Evolutionary conservation across 768 basidiomycete genomes (phyloP).

Genomic region (Pleurotus platypus): DNA sequence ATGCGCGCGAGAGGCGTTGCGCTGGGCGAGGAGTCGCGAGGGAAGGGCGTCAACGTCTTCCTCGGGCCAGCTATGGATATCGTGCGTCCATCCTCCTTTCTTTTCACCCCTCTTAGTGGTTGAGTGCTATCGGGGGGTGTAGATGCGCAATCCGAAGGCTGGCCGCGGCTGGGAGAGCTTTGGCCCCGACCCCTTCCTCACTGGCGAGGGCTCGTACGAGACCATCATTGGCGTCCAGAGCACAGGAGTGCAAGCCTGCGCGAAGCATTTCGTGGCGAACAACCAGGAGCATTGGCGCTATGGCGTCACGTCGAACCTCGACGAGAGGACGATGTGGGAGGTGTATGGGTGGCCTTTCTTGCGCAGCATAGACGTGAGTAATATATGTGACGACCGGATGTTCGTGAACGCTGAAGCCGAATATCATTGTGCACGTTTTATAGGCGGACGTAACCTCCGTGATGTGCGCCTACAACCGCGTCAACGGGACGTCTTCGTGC

Average conservation of each 20-base stretch:
- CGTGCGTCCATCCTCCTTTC: conserved; percentile 24
- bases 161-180: conserved; percentile 53
- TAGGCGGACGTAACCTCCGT: conserved; percentile 47
- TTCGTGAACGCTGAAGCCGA: too few relatives aligned
- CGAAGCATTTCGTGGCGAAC: conserved; percentile 24
- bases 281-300: conserved; percentile 54
- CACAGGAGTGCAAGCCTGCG: conserved; percentile 43
- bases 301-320: conserved; percentile 40
- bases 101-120: not conserved
- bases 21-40: conserved; percentile 64
- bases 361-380: conserved; percentile 40
- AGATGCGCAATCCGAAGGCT: conserved; percentile 52
- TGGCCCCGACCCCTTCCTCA: conserved; percentile 48
- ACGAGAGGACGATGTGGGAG: conserved; percentile 56
- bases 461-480: conserved; percentile 52
- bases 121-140: not conserved
- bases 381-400: not conserved
- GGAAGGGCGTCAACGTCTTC: conserved; percentile 56
- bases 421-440: not conserved
- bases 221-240: conserved; percentile 50
- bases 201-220: conserved; percentile 52
- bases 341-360: conserved; percentile 51
- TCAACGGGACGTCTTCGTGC: conserved; percentile 63
- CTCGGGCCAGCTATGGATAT: conserved; percentile 57
- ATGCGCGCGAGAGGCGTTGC: conserved; percentile 62